Conservation (phyloP, 208 protist species). For the Acanthamoeba lugdunensis region DNA sequence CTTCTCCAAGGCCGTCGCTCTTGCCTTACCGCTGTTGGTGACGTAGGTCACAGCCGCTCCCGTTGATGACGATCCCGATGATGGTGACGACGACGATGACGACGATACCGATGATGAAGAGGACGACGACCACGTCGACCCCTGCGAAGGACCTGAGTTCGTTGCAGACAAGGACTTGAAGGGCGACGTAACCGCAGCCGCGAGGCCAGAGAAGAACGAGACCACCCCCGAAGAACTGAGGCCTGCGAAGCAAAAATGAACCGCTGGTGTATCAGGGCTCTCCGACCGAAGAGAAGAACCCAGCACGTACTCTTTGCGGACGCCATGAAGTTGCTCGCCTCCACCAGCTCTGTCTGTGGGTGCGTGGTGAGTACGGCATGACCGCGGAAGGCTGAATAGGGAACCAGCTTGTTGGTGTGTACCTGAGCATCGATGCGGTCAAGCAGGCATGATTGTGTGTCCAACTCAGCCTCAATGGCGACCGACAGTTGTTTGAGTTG, state of each 20-base stretch:
- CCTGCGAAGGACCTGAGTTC: too few species aligned
- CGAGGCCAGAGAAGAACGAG: background rate
- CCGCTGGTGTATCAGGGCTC: background rate
- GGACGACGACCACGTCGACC: background rate
- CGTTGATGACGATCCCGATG: background rate
- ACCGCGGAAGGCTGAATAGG: too few species aligned
- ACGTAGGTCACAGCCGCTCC: background rate
- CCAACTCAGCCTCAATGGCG: background rate
- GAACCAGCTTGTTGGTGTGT: background rate
- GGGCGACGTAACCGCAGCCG: background rate
- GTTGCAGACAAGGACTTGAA: background rate
- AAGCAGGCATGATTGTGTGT: background rate
- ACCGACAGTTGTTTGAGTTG: background rate
- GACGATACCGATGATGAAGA: background rate
- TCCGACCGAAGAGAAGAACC: background rate
- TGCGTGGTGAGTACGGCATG: background rate
- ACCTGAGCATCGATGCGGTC: background rate
- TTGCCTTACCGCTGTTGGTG: background rate
- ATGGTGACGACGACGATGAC: background rate
- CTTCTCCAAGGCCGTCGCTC: background rate
- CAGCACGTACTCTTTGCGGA: background rate
- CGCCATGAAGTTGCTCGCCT: background rate
- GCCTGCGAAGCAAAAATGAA: background rate
- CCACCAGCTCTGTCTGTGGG: background rate
- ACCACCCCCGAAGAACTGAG: background rate